Base-by-base conservation (phyloP, 495 filamentous ascomycete species). In the Aspergillus ellipticus region DNA sequence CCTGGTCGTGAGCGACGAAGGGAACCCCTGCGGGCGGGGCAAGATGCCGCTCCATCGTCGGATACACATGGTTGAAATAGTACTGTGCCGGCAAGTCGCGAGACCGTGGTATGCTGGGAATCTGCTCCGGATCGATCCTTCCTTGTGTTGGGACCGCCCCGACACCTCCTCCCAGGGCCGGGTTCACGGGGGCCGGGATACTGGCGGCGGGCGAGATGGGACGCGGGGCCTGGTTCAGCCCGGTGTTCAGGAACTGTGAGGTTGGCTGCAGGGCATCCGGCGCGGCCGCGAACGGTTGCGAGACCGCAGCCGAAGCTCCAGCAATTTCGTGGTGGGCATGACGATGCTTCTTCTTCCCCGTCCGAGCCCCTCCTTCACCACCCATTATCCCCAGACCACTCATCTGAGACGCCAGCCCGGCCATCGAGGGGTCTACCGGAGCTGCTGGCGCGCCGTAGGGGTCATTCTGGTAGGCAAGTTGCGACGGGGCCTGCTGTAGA, bases 301-400 rank as follows among this genome's bases (percentile, higher is more conserved):
- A 80, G 76, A 59, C 42, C 6, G 64, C 56, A 17, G 60, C 51
- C 2, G 62, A 79, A 28, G 76, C 78, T 42, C 83, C 81, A 57
- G 92, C 94, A 39, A 99, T 82, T 24, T 85, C 83, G 69, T 99
- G 94, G 72, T 95, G 89, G 51, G 90, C 94, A 74, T 96, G 92
- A 31, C 92, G 79, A 61, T 96, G 86, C 79, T 96, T 96, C 82
- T 97, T 98, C 76, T 88, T 92, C 63, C 84, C 86, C 57, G 81
- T 64, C 31, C 79, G 80, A 46, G 67, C 68, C 37, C 73, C 78
- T 51, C 80, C 78, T 54, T 90, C 88, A 46, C 59, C 48, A 56
- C 80, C 77, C 51, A 84, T 85, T 62, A 97, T 77, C 13, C 79
- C 85, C 79, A 95, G 81, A 11, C 84, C 83, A 33, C 88, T 85